phyloP scores from a whole-genome alignment of 441 rosid genomes.

The Mallotus japonicus region DNA sequence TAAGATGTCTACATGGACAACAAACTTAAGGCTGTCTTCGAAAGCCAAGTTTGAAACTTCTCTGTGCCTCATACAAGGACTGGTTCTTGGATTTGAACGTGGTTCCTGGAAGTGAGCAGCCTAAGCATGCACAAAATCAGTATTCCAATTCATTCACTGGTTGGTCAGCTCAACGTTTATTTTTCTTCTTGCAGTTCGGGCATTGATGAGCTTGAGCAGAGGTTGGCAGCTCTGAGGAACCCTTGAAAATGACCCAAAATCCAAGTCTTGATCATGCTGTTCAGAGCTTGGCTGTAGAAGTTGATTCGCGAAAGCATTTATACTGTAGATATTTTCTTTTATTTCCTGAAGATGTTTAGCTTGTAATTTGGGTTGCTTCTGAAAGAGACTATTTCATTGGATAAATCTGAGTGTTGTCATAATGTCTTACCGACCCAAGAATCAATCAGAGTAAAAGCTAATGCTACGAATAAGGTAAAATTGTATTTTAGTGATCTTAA shows the following conservation, averaged over 20 bases:
- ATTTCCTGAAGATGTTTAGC: slow-evolving; percentile 5
- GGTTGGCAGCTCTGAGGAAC: slow-evolving; percentile 81
- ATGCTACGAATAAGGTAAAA: background rate
- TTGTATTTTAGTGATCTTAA: background rate
- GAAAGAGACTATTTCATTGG: background rate
- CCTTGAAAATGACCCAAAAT: slow-evolving; percentile 36
- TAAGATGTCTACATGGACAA: background rate
- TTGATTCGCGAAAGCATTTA: slow-evolving; percentile 8
- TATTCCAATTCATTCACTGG: background rate
- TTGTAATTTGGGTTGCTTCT: background rate
- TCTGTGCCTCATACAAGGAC: background rate
- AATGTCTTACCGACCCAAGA: background rate
- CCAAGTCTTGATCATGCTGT: background rate
- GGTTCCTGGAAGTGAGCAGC: background rate
- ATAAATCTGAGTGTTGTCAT: background rate
- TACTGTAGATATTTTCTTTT: slow-evolving; percentile 22
- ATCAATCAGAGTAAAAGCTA: background rate
- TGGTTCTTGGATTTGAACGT: background rate
- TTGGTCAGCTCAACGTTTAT: background rate
- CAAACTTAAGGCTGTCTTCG: background rate
- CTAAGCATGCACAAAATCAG: background rate
- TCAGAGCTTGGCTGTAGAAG: slow-evolving; percentile 1
- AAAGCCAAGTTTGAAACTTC: background rate
- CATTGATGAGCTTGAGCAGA: slow-evolving; percentile 74
- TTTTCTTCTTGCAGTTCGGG: slow-evolving; percentile 55